These are phyloP conservation scores for Eucalyptus polyanthemos DNA, from an alignment of 345 rosid genomes.

Conservation along the genomic window DNA sequence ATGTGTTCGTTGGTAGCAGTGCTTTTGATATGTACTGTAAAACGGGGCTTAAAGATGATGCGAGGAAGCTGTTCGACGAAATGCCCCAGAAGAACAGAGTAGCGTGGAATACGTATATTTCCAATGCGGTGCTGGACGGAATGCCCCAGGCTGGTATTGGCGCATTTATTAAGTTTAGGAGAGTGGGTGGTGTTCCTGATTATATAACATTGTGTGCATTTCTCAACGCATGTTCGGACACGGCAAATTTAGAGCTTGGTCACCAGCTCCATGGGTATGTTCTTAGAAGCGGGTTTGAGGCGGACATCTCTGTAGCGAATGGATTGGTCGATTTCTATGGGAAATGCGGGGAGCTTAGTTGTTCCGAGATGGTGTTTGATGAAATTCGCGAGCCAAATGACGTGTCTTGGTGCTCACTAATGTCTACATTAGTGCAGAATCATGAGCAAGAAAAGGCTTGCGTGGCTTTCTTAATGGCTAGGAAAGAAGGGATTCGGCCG, in stretches of 20 bases:
- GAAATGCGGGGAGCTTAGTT: slow-evolving; percentile 45
- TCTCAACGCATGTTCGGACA: slow-evolving; percentile 63
- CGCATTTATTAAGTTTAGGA: slow-evolving; percentile 42
- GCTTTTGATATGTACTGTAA: slow-evolving; percentile 75
- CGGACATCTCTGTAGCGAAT: slow-evolving; percentile 44
- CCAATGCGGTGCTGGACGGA: slow-evolving; percentile 55
- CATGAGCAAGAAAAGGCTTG: slow-evolving; percentile 69
- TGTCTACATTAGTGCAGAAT: slow-evolving; percentile 62
- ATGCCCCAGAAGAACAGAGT: slow-evolving; percentile 52
- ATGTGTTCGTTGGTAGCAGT: slow-evolving; percentile 67
- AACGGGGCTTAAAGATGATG: slow-evolving; percentile 32
- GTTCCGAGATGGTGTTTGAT: slow-evolving; percentile 37
- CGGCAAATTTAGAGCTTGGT: slow-evolving; percentile 32
- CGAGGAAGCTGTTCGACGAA: slow-evolving; percentile 66
- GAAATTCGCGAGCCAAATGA: slow-evolving; percentile 37
- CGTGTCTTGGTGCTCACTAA: slow-evolving; percentile 81
- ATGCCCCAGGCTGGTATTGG: slow-evolving; percentile 29
- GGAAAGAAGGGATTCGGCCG: slow-evolving; percentile 35
- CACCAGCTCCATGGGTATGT: slow-evolving; percentile 54
- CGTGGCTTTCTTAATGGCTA: slow-evolving; percentile 22
- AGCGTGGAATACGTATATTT: slow-evolving; percentile 70
- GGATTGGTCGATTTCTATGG: slow-evolving; percentile 81
- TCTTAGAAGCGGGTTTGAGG: slow-evolving; percentile 42
- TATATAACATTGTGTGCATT: slow-evolving; percentile 54
- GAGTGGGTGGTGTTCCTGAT: slow-evolving; percentile 50